Base-by-base conservation (phyloP, 2,329 filamentous ascomycete species). In the Xylaria sp. region DNA sequence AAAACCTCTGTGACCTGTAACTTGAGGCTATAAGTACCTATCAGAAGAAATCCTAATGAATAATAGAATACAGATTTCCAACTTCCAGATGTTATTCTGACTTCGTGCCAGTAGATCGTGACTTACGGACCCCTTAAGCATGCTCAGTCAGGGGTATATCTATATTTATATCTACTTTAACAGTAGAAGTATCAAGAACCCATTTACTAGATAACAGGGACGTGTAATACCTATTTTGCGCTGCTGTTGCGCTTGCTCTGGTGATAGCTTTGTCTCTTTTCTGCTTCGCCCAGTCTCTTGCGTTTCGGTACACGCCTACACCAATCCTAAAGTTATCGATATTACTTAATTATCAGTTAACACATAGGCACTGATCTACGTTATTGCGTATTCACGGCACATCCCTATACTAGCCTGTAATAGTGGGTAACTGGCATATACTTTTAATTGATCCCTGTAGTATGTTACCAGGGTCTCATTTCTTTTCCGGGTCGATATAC, bases 401-500 rank as follows among this genome's bases (percentile, higher is more conserved):
- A 42, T 42, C 38, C 9, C 38, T 42, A 17, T 2, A n/a, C 38
- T 42, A 42, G 38, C 38, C n/a, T n/a, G 38, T 42, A n/a, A 19
- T 42, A 42, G 38, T 42, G 38, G 38, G 38, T 42, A 42, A 42
- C 5, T 42, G n/a, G 28, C 28, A 7, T 56, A 65, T 31, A 59
- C 40, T 33, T n/a, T 56, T 3, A 60, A 9, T 42, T 4, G 11
- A 14, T 35, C 45, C 5, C 3, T 46, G 12, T 58, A 17, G 38
- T 66, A 66, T 2, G 52, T 55, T 46, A 21, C 56, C 49, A 17
- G 35, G 12, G 19, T 46, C 35, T 9, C 4, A 3, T 37, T n/a
- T n/a, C n/a, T n/a, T n/a, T n/a, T 73, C 66, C 5, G 60, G 56
- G 61, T 69, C 47, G 43, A 60, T 51, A 60, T 75, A 77, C 28